Base-by-base conservation (phyloP, 495 filamentous ascomycete species). In the Penicillium coffeae region DNA sequence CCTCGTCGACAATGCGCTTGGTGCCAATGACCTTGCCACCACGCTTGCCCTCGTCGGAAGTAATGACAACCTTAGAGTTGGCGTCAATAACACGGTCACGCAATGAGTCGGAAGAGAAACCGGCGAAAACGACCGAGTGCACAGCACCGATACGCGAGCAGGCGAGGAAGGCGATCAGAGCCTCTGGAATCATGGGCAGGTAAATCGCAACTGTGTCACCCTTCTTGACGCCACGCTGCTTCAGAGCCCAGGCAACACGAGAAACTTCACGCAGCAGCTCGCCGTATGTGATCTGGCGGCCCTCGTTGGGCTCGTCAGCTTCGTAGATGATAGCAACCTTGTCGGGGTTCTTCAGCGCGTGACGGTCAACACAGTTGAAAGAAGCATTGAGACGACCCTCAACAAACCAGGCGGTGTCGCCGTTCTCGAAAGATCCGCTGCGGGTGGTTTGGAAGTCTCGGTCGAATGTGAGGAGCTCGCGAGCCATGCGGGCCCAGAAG, bases 1-100 rank as follows among this genome's bases (percentile, higher is more conserved):
- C 93, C 67, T 97, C 94, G 60, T 99, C 93, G 45, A 97, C 93
- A 65, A 99, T 97, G 77, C 93, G 93, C 84, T 99, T 97, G 47
- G 94, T 97, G 42, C 90, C 90, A 60, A 99, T 97, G 53, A 95
- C 71, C 78, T 97, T 99, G 49, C 93, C 93, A 63, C 94, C 93
- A 58, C 94, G 87, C 80, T 92, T 95, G 56, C 93, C 94, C 78
- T 97, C 94, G 64, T 97, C 93, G 15, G 89, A 86, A 30, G 94
- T 97, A 60, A 99, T 95, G 64, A 96, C 87, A 30, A 97, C 87
- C 69, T 84, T 92, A 60, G 86, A 91, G 40, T 87, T 68, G 43
- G 87, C 93, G 64, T 99, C 93, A 34, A 92, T 71, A 48, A 97
- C 91, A 67, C 93, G 93, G 69, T 99, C 93, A 46, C 90, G 88